Evolutionary conservation across 768 basidiomycete genomes (phyloP).

Genomic region (Auriscalpium orientale): DNA sequence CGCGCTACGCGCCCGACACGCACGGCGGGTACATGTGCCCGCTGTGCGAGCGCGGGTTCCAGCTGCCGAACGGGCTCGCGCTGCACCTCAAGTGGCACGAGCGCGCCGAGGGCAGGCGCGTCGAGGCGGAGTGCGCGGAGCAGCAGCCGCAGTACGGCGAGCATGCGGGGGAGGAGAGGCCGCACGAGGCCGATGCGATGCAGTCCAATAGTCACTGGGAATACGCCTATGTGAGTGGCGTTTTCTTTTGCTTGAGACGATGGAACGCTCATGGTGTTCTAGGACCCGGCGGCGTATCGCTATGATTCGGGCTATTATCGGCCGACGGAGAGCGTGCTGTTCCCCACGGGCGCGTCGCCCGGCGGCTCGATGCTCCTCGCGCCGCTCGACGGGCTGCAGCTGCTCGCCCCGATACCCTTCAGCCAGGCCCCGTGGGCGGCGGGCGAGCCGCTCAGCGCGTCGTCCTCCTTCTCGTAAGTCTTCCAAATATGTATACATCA

Average conservation of each 20-base stretch:
- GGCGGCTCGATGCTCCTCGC: conserved; percentile 6
- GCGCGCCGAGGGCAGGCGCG: background rate
- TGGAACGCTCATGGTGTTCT: background rate
- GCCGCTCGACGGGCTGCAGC: conserved; percentile 8
- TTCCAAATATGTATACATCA: no score
- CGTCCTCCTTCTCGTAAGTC: no score
- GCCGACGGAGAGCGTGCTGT: conserved; percentile 6
- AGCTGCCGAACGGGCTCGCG: conserved; percentile 13
- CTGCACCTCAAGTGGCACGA: conserved; percentile 16
- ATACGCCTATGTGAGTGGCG: background rate
- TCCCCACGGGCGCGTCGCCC: conserved; percentile 2
- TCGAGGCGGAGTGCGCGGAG: background rate
- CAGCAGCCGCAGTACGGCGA: background rate
- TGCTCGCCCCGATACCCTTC: conserved; percentile 12
- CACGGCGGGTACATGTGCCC: conserved; percentile 7
- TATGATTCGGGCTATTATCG: background rate
- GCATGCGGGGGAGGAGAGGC: background rate
- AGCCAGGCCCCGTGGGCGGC: background rate
- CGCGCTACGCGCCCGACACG: background rate
- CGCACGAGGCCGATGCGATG: background rate
- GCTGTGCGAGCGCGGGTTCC: conserved; percentile 9
- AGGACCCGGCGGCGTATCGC: background rate
- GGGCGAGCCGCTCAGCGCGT: background rate
- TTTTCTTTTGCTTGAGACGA: background rate
- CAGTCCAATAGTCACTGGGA: background rate